These are phyloP conservation scores for Hypericum perforatum DNA, from an alignment of 345 rosid species.

Conservation along the genomic window DNA sequence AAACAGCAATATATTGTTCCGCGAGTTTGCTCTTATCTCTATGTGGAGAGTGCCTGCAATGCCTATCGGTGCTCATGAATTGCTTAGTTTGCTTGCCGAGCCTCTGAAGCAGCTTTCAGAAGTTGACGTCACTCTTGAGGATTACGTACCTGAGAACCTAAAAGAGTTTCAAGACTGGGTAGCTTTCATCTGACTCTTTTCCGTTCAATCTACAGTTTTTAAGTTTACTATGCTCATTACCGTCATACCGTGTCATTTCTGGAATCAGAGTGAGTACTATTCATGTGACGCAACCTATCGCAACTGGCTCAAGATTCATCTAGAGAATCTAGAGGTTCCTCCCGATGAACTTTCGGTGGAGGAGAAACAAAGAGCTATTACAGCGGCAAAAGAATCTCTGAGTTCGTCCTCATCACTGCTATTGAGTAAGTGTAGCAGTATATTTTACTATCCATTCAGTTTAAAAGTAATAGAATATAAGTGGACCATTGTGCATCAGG, in stretches of 20 bases:
- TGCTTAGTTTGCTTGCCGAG: constrained; percentile 93
- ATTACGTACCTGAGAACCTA: constrained; percentile 61
- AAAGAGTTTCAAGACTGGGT: constrained; percentile 97
- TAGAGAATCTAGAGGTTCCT: constrained; percentile 66
- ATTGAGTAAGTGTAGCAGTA: constrained; percentile 40
- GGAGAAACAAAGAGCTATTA: constrained; percentile 52
- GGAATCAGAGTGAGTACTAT: constrained; percentile 66
- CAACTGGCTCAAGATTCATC: constrained; percentile 78
- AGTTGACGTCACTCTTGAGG: constrained; percentile 43
- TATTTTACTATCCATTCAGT: constrained; percentile 2
- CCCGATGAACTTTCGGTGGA: constrained; percentile 58
- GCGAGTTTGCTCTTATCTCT: constrained; percentile 91
- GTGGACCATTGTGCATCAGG: constrained; percentile 1
- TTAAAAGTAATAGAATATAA: neutral
- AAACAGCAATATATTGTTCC: constrained; percentile 74
- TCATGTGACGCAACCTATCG: constrained; percentile 96
- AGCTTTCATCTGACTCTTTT: constrained; percentile 15
- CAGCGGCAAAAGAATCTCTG: constrained; percentile 63
- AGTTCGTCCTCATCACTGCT: constrained; percentile 53
- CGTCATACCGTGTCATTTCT: constrained; percentile 4
- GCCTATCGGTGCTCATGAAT: constrained; percentile 90
- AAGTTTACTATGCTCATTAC: constrained; percentile 6
- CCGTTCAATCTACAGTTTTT: constrained; percentile 9
- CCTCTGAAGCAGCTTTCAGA: constrained; percentile 93
- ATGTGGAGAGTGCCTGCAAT: constrained; percentile 98